Conservation (phyloP, 306 rosid genomes). For the Trichosanthes cucumerina region DNA sequence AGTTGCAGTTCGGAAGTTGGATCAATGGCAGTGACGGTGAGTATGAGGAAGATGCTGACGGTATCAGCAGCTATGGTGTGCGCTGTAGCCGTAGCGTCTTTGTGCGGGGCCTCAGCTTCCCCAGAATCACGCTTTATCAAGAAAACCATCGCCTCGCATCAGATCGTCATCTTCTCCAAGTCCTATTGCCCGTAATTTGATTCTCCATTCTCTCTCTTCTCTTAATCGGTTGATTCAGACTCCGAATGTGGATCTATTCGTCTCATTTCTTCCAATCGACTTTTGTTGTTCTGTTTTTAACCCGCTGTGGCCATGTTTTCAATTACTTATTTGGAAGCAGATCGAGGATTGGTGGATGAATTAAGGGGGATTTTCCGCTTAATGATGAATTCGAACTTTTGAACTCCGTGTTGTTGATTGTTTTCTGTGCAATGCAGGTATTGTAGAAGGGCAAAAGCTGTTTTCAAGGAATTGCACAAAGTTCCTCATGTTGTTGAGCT, state of each 20-base stretch:
- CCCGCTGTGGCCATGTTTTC: not conserved
- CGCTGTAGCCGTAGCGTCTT: conserved; percentile 21
- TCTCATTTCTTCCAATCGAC: not conserved
- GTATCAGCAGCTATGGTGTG: not conserved
- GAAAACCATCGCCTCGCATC: conserved; percentile 61
- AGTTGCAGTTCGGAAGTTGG: not conserved
- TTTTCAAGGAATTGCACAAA: conserved; percentile 69
- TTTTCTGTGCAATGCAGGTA: conserved; percentile 34
- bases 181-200: conserved; percentile 80
- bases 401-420: not conserved
- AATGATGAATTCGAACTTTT: not conserved
- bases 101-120: conserved; percentile 15
- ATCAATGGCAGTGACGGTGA: not conserved
- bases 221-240: not conserved
- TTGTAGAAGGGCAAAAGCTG: conserved; percentile 73
- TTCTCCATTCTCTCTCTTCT: not conserved
- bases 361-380: not conserved
- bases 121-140: conserved; percentile 45
- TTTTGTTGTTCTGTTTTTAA: not conserved
- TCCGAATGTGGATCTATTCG: not conserved
- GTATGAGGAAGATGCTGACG: not conserved
- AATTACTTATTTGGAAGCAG: not conserved
- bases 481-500: conserved; percentile 77
- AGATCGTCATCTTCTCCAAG: conserved; percentile 83
- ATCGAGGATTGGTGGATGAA: not conserved